Percentiles rank a stretch among this genome's conserved stretches.
Conservation (phyloP, 192 early-diverging fungal species). For the Backusella sp. region DNA sequence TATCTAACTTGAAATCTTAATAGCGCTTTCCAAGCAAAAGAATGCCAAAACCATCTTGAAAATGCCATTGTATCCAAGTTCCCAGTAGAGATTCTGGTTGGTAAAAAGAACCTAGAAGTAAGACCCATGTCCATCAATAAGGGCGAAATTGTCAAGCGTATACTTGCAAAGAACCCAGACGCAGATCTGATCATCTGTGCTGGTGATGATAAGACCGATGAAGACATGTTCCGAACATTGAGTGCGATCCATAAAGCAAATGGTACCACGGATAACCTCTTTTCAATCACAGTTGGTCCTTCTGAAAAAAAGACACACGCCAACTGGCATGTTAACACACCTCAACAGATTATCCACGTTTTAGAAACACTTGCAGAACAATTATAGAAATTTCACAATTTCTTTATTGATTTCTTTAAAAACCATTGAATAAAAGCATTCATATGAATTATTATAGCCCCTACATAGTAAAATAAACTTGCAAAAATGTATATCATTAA, state of each 20-base stretch:
- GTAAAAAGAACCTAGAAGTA: conserved; percentile 98
- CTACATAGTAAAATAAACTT: too few relatives aligned
- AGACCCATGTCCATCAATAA: conserved; percentile 93
- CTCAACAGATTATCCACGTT: conserved; percentile 10
- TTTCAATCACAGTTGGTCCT: conserved; percentile 82
- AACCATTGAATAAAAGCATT: not conserved
- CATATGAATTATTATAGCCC: too few relatives aligned
- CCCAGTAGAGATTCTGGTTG: conserved; percentile 92
- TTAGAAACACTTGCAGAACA: conserved; percentile 9
- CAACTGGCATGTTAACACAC: conserved; percentile 74
- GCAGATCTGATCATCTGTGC: conserved; percentile 91
- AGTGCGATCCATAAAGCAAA: conserved; percentile 3
- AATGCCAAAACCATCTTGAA: conserved; percentile 95
- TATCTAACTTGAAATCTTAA: not conserved
- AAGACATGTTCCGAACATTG: conserved; percentile 84
- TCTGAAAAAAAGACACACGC: conserved; percentile 90
- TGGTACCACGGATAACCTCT: conserved; percentile 30
- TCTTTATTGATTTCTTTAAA: not conserved
- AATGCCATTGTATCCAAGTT: conserved; percentile 86
- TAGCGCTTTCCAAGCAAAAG: conserved; percentile 90
- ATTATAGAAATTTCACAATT: not conserved
- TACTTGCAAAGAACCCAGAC: conserved; percentile 62
- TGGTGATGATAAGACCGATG: conserved; percentile 99
- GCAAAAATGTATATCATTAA: too few relatives aligned
- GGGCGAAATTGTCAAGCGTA: conserved; percentile 94